phyloP scores from a whole-genome alignment of 1,284 basidiomycete genomes.

The Heliocybe sulcata region DNA sequence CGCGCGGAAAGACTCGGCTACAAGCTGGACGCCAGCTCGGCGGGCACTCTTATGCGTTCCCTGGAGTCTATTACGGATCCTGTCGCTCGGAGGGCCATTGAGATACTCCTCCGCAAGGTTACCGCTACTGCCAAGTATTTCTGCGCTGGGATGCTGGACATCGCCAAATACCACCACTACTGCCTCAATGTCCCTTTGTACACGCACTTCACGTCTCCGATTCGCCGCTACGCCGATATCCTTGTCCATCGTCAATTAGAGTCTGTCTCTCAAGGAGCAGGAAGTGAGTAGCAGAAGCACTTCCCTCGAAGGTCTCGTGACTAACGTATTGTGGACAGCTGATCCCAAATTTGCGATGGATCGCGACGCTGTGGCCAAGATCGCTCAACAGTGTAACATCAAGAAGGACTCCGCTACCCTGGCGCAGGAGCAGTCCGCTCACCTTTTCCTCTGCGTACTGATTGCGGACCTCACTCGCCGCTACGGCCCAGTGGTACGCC shows the following conservation, averaged over 20 bases:
- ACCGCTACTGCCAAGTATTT: conserved; percentile 95
- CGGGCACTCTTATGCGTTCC: conserved; percentile 81
- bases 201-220: conserved; percentile 95
- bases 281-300: conserved; percentile 35
- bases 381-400: conserved; percentile 96
- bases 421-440: conserved; percentile 94
- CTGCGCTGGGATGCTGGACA: conserved; percentile 98
- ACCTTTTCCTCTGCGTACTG: conserved; percentile 91
- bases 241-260: conserved; percentile 97
- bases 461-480: conserved; percentile 90
- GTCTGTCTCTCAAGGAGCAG: conserved; percentile 68
- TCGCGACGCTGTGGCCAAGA: conserved; percentile 93
- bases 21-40: conserved; percentile 73
- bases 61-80: conserved; percentile 71
- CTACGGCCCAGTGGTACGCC: conserved; percentile 91
- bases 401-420: conserved; percentile 87
- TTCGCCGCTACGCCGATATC: conserved; percentile 91
- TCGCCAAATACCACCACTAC: conserved; percentile 95
- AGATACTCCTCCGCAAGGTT: conserved; percentile 81
- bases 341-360: conserved; percentile 95
- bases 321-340: conserved; percentile 18
- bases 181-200: conserved; percentile 89
- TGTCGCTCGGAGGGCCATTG: conserved; percentile 66
- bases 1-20: conserved; percentile 82
- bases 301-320: conserved; percentile 6